Percentiles rank a stretch among this genome's conserved stretches.
Evolutionary conservation across 1,284 basidiomycete genomes (phyloP).

Genomic region (Cerrena zonata): DNA sequence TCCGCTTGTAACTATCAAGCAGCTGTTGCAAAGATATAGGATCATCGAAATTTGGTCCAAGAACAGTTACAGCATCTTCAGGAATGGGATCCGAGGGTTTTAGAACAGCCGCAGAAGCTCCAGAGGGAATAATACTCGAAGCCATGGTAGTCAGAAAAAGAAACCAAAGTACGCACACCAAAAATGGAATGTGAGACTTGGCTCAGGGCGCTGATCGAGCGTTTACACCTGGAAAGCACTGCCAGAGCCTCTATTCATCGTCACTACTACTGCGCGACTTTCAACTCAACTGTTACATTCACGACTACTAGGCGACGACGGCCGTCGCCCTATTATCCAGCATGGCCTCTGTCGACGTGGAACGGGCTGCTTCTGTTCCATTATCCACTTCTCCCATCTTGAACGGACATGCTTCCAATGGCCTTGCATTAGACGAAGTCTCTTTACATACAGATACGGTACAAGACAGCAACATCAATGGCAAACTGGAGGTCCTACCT

Average conservation of each 20-base stretch:
- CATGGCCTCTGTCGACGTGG: conserved; percentile 23
- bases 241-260: conserved; percentile 3
- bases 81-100: conserved; percentile 78
- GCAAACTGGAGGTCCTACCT: conserved; percentile 3
- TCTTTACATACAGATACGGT: conserved; percentile 9
- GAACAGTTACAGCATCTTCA: conserved; percentile 64
- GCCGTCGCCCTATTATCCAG: conserved; percentile 6
- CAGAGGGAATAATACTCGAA: conserved; percentile 38
- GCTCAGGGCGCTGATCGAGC: not conserved
- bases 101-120: conserved; percentile 68
- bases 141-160: conserved; percentile 11
- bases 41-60: conserved; percentile 84
- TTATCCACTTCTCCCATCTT: conserved; percentile 20
- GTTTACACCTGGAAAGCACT: not conserved
- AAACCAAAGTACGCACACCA: not conserved
- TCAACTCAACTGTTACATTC: conserved; percentile 11
- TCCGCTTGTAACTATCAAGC: conserved; percentile 76
- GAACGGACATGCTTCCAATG: conserved; percentile 12
- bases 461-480: not conserved
- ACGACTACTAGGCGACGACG: conserved; percentile 5
- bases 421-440: conserved; percentile 14
- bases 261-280: not conserved
- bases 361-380: conserved; percentile 23
- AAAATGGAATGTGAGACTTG: not conserved
- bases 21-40: conserved; percentile 66